Evolutionary conservation across 345 rosid species (phyloP), one percentile per base, ranked within the genome.

Genomic region (Microcos paniculata): DNA sequence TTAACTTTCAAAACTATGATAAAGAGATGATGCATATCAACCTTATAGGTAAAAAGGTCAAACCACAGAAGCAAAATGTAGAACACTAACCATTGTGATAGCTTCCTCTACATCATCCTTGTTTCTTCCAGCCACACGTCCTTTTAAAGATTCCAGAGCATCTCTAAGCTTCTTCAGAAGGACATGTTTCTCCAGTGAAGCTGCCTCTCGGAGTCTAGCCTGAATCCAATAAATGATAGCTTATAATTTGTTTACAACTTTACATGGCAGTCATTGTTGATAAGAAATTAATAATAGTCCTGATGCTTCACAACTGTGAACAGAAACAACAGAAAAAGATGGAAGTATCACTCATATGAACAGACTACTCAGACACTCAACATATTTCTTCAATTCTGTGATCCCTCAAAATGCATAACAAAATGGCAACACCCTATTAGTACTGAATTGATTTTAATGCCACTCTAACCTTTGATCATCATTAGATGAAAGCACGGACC

Each of bases 51-150:
- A 62, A 66, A 12, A 38, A 59, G 35, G 16, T 40, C 57, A 18
- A 18, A 38, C 31, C 4, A 58, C n/a, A 70, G 48, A 45, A 46
- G 14, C 10, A 35, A 45, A 43, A 18, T 28, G 19, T 24, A 69
- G 23, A 65, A 75, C 62, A 85, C 93, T 72, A 79, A 94, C 98
- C 97, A 94, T 96, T 33, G 92, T 78, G 80, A 94, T 91, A 80
- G 99, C 98, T 78, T 91, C 98, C 85, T 87, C 92, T 53, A 94
- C 98, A 73, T 96, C 98, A 81, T 94, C 99, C 86, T 94, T 94
- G 90, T 94, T 94, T 83, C 89, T 86, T 66, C 97, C 98, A 3
- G 89, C 92, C 71, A 96, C 98, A 57, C 92, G 92, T 70, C 99
- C 98, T 85, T 81, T 90, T 71, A 96, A 79, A 35, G 96, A 90